These are phyloP conservation scores for Emergomyces pasteurianus DNA, from an alignment of 2,329 filamentous ascomycete species.

Conservation along the genomic window DNA sequence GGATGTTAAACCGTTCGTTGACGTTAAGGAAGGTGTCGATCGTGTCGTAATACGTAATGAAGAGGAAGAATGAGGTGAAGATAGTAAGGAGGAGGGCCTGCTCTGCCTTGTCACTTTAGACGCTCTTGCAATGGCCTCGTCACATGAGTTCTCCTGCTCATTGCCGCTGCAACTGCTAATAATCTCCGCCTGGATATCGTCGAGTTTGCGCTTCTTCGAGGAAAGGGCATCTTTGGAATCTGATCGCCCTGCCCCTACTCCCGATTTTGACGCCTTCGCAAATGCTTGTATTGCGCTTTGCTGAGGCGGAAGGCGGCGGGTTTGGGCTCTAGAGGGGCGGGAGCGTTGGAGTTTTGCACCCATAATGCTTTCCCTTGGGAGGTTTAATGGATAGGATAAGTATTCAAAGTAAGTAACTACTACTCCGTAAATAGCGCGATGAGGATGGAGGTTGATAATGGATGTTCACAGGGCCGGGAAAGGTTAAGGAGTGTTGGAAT, in stretches of 20 bases:
- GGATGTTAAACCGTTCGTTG: neutral
- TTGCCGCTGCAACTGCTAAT: slow-evolving; percentile 10
- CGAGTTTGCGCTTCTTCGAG: slow-evolving; percentile 31
- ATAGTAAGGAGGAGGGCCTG: neutral
- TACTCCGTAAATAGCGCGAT: neutral
- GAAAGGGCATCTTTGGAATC: slow-evolving; percentile 21
- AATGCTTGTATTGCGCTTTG: slow-evolving; percentile 35
- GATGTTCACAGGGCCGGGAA: neutral
- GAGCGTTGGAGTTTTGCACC: slow-evolving; percentile 10
- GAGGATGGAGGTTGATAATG: neutral
- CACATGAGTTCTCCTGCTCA: neutral
- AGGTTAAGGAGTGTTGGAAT: neutral
- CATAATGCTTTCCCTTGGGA: slow-evolving; percentile 2
- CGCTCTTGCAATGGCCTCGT: slow-evolving; percentile 6
- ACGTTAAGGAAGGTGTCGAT: neutral
- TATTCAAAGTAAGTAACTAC: neutral
- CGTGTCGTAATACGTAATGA: neutral
- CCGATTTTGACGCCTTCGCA: slow-evolving; percentile 33
- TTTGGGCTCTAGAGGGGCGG: slow-evolving; percentile 16
- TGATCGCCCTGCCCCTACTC: slow-evolving; percentile 14
- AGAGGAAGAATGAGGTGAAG: neutral
- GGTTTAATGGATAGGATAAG: neutral
- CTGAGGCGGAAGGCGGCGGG: slow-evolving; percentile 19
- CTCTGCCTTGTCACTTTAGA: neutral
- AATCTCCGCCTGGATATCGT: slow-evolving; percentile 24